Evolutionary conservation across 495 filamentous ascomycete genomes (phyloP), one percentile per base, ranked within the genome.

Genomic region (Penicillium ochrochloron): DNA sequence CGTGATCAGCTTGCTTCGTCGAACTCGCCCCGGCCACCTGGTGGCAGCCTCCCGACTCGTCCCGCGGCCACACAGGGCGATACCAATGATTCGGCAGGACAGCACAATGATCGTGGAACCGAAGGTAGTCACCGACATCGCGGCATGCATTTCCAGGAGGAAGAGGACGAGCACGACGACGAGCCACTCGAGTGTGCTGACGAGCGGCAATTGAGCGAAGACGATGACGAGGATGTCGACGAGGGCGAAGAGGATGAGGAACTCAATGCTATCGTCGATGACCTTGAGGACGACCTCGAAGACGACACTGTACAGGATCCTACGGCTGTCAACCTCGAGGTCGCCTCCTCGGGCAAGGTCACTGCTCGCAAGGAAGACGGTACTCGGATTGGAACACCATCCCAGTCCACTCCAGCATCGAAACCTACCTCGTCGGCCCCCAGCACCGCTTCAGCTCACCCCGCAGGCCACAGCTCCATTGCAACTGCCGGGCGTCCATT

Each of bases 361-460:
- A 97, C 93, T 2, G 95, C 95, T n/a, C 90, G 92, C 33, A 97
- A 96, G 73, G 95, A 99, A 72, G 95, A 98, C 73, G 96, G 95
- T 2, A 97, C 92, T 15, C 79, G 91, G 57, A 89, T 98, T 37
- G 87, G 92, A 5, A 98, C 96, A 1, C 96, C 96, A 14, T 90
- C 89, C 15, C 88, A 92, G 65, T 80, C 80, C 4, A 83, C 86
- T 1, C 73, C 78, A 50, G 62, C 77, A 10, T 83, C 81, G 57
- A 82, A 81, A 39, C 71, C 85, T 59, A 78, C 85, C 17, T 76
- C 80, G 3, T 76, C 80, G 1, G 71, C 74, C 6, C 74, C 82
- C 5, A 72, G 67, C 46, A 71, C 68, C 41, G 76, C 65, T 60
- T 68, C 70, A 14, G 59, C 62, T 55, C 76, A 66, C 62, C 76